Evolutionary conservation across 805 yeast species (phyloP), one percentile per base, ranked within the genome.

Genomic region (Candida fluviatilis): DNA sequence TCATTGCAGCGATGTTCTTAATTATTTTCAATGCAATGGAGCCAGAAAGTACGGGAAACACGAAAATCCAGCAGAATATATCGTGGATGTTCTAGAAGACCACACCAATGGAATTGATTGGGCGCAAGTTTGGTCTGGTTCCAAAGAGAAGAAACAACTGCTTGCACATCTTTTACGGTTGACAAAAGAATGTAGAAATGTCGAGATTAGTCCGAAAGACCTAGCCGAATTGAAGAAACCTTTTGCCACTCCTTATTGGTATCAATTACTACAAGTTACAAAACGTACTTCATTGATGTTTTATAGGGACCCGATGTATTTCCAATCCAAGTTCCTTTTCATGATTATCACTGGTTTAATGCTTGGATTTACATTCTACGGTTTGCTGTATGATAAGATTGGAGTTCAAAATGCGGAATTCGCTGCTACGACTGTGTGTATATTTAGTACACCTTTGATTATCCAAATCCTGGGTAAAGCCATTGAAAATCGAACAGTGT

Each of bases 51-150:
- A 80, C 51, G 84, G 95, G 21, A 86, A 88, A 19, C 57, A 53
- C 27, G 48, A 47, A 32, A 57, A 62, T 49, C 64, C 64, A 6
- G 36, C 39, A 19, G 62, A 57, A 51, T 57, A 63, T 11, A 57
- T 81, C 50, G 87, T 87, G 51, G 86, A 86, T 35, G 86, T 86
- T 25, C 87, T 87, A 4, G 87, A 86, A 38, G 74, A 84, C 24
- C 80, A 75, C 45, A 82, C 86, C 12, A 66, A 66, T 36, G 82
- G 78, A 56, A 83, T 82, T 57, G 82, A 80, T 51, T 69, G 24
- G 24, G 24, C 76, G 51, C 80, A 82, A 51, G 84, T 82, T 34
- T 85, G 95, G 95, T 58, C 73, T 54, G 66, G 70, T 31, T 84
- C 93, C 28, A 58, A 60, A 0, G 87, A 85, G 85, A 80, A 53